Evolutionary conservation across 2,329 filamentous ascomycete genomes (phyloP).

Genomic region (Keithomyces neogunnii): DNA sequence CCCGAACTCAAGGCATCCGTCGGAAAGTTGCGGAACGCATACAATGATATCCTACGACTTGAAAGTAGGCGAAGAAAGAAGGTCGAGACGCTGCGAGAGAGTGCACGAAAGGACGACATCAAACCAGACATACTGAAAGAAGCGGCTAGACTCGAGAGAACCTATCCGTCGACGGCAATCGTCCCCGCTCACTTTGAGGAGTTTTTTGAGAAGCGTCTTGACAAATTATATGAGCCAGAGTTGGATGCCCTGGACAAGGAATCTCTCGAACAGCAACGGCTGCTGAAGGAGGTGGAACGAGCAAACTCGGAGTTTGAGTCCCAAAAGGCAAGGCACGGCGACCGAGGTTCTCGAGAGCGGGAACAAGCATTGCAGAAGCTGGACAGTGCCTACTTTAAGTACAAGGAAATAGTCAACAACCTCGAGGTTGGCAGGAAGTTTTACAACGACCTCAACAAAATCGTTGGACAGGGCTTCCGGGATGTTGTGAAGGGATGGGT

Average conservation of each 20-base stretch:
- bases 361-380: slow-evolving; percentile 81
- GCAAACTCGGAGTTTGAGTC: slow-evolving; percentile 72
- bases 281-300: slow-evolving; percentile 60
- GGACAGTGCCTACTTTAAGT: slow-evolving; percentile 88
- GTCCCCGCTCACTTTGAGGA: slow-evolving; percentile 86
- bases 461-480: slow-evolving; percentile 70
- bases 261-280: slow-evolving; percentile 63
- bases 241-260: slow-evolving; percentile 64
- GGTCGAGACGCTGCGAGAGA: slow-evolving; percentile 69
- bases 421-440: slow-evolving; percentile 89
- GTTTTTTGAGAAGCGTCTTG: slow-evolving; percentile 77
- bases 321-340: slow-evolving; percentile 59
- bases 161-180: slow-evolving; percentile 76
- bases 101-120: slow-evolving; percentile 80
- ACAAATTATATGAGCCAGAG: slow-evolving; percentile 69
- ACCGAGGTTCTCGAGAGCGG: slow-evolving; percentile 57
- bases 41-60: slow-evolving; percentile 78
- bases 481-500: slow-evolving; percentile 73
- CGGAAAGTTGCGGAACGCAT: slow-evolving; percentile 63
- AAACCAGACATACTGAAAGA: slow-evolving; percentile 76
- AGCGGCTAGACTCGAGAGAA: slow-evolving; percentile 75
- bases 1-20: slow-evolving; percentile 74
- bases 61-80: slow-evolving; percentile 75
- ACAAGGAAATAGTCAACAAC: slow-evolving; percentile 91
- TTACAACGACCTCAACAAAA: slow-evolving; percentile 89